Evolutionary conservation across 441 rosid genomes (phyloP).

Genomic region (Cnidoscolus chayamansa): DNA sequence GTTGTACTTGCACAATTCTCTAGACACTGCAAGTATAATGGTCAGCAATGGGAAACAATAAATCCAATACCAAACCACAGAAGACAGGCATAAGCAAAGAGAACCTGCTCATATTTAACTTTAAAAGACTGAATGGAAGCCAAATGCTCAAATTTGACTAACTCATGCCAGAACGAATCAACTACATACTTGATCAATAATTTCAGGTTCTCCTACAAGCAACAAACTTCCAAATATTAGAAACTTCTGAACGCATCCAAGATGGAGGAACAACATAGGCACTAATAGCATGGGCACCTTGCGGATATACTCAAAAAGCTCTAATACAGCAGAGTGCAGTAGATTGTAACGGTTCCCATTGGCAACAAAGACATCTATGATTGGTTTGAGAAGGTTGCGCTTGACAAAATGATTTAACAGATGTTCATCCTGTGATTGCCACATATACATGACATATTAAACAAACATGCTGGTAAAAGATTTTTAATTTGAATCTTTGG

Average conservation of each 20-base stretch:
- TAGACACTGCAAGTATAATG: constrained; percentile 57
- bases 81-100: constrained; percentile 13
- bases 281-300: constrained; percentile 49
- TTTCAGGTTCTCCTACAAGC: constrained; percentile 75
- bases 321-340: constrained; percentile 86
- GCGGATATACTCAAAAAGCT: constrained; percentile 86
- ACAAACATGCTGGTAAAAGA: not conserved
- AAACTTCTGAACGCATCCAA: not conserved
- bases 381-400: constrained; percentile 79
- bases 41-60: constrained; percentile 16
- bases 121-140: constrained; percentile 70
- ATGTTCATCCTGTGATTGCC: constrained; percentile 73
- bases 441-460: constrained; percentile 23
- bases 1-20: constrained; percentile 66
- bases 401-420: constrained; percentile 73
- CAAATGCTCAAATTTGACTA: constrained; percentile 73
- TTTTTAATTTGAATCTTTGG: not conserved
- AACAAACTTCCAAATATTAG: constrained; percentile 22
- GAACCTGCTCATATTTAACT: constrained; percentile 95
- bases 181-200: constrained; percentile 69
- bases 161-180: constrained; percentile 83
- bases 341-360: constrained; percentile 92
- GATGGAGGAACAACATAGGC: constrained; percentile 9
- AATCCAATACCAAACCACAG: constrained; percentile 13
- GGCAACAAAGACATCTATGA: constrained; percentile 78